Conservation (phyloP, 2,329 filamentous ascomycete genomes). For the Neofusicoccum umdonicola region DNA sequence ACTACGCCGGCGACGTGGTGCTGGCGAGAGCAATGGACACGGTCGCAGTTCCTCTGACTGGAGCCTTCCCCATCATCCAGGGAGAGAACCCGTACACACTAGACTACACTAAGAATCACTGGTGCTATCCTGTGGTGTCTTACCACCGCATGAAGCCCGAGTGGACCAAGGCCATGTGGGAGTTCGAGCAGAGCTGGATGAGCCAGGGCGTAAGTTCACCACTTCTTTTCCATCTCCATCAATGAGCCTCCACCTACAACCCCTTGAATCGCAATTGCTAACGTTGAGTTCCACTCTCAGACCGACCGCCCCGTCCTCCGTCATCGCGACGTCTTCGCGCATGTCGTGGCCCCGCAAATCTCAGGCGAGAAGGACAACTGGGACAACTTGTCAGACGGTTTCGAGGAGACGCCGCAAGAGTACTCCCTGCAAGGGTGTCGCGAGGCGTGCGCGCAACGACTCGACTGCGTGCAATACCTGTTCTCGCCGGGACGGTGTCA, state of each 20-base stretch:
- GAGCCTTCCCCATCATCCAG: constrained; percentile 26
- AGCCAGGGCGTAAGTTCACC: constrained; percentile 24
- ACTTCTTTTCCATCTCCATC: neutral
- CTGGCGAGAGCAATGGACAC: constrained; percentile 1
- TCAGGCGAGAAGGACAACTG: constrained; percentile 24
- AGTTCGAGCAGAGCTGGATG: constrained; percentile 41
- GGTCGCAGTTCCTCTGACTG: constrained; percentile 2
- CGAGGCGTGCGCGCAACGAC: constrained; percentile 32
- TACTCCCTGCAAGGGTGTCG: constrained; percentile 35
- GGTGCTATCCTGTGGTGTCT: constrained; percentile 45
- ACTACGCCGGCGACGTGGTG: constrained; percentile 12
- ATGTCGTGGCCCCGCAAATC: constrained; percentile 33
- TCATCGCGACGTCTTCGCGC: constrained; percentile 38
- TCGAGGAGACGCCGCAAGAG: constrained; percentile 23
- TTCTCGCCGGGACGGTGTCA: constrained; percentile 35
- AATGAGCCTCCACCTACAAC: neutral
- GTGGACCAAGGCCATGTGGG: constrained; percentile 39
- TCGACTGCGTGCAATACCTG: constrained; percentile 35
- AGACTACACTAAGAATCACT: constrained; percentile 34
- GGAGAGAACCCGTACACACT: constrained; percentile 30
- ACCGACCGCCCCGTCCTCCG: constrained; percentile 34
- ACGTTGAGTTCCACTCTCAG: constrained; percentile 17
- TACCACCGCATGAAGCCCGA: constrained; percentile 40
- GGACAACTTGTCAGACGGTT: constrained; percentile 38
- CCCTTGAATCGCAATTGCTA: neutral